Percentiles rank a stretch among this genome's conserved stretches.
These are phyloP conservation scores for Centrapalus pauciflorus DNA, from an alignment of 129 eudicot species.

Conservation along the genomic window DNA sequence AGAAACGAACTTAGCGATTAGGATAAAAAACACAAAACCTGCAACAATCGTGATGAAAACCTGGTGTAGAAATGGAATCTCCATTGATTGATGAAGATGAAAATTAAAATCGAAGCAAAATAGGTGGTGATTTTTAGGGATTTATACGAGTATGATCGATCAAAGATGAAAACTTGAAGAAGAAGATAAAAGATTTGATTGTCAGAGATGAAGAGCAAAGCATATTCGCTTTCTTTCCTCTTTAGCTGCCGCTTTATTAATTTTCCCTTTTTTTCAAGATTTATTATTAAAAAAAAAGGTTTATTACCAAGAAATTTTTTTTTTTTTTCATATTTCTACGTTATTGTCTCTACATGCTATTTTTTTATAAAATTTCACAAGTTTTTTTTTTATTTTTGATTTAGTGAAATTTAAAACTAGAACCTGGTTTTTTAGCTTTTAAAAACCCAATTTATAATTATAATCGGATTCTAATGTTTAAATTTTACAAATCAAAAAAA, in stretches of 20 bases:
- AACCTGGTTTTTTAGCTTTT: no score
- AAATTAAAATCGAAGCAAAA: background rate
- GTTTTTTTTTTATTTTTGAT: no score
- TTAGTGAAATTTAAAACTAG: no score
- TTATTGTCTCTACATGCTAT: no score
- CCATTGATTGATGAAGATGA: conserved; percentile 31
- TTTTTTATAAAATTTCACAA: no score
- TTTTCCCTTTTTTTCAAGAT: background rate
- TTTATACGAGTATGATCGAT: background rate
- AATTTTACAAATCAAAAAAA: no score
- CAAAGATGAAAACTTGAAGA: conserved; percentile 14
- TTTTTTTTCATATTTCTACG: no score
- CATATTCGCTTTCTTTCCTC: conserved; percentile 39
- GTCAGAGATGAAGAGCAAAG: conserved; percentile 48
- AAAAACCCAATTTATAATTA: no score
- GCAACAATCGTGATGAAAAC: conserved; percentile 35
- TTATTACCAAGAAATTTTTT: no score
- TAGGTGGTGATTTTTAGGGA: background rate
- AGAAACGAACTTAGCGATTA: conserved; percentile 36
- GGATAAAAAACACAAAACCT: conserved; percentile 28
- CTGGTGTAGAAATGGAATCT: conserved; percentile 32
- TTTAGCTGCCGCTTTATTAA: background rate
- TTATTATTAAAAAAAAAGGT: no score
- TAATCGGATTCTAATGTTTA: no score
- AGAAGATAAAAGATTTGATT: conserved; percentile 38